Conservation (phyloP, 1,284 basidiomycete genomes). For the Marasmius oreades region DNA sequence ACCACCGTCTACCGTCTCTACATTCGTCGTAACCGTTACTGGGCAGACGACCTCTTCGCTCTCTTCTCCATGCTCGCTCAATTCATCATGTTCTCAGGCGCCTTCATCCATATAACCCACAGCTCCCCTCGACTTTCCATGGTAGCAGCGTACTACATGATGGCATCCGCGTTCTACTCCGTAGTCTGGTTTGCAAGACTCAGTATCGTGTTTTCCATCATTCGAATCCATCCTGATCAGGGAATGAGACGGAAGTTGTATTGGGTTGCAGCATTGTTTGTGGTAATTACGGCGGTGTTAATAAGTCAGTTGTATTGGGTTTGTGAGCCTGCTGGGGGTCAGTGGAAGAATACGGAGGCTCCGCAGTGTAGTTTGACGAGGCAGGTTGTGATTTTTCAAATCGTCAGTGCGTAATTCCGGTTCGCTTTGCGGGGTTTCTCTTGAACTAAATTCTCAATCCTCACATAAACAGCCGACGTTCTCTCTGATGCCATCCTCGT, state of each 20-base stretch:
- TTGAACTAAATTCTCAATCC: not conserved
- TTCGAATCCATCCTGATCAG: constrained; percentile 30
- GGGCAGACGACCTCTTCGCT: constrained; percentile 31
- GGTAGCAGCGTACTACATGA: constrained; percentile 31
- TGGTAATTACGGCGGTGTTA: constrained; percentile 15
- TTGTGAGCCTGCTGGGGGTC: not conserved
- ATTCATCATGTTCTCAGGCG: constrained; percentile 22
- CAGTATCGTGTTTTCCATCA: constrained; percentile 33
- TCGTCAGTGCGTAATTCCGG: not conserved
- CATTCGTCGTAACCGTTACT: constrained; percentile 26
- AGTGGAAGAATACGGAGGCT: not conserved
- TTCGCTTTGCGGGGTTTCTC: not conserved
- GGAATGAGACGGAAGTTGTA: constrained; percentile 21
- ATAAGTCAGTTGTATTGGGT: constrained; percentile 22
- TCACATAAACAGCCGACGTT: constrained; percentile 27
- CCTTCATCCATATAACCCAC: constrained; percentile 8
- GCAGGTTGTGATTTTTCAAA: not conserved
- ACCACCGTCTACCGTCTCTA: constrained; percentile 20
- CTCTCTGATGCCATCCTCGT: constrained; percentile 30
- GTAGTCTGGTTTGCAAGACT: constrained; percentile 32
- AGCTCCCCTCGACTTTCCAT: constrained; percentile 15
- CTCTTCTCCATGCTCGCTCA: constrained; percentile 14
- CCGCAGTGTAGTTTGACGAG: not conserved
- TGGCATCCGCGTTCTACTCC: constrained; percentile 30
- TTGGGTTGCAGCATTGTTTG: constrained; percentile 24